Evolutionary conservation across 306 rosid genomes (phyloP).

Genomic region (Trifolium repens): DNA sequence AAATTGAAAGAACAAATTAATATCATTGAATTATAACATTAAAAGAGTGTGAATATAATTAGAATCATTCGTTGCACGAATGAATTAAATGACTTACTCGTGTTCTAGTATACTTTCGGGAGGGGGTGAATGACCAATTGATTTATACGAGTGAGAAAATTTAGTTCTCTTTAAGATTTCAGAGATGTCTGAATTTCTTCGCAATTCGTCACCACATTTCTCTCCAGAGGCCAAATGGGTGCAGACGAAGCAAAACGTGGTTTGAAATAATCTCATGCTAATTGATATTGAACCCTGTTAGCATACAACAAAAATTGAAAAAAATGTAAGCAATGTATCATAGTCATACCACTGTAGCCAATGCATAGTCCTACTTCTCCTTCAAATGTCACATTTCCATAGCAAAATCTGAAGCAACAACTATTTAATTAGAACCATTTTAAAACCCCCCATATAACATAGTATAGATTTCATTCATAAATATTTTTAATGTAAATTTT

Average conservation of each 20-base stretch:
- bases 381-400: background rate
- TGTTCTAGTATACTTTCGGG: slow-evolving; percentile 75
- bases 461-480: too few relatives aligned
- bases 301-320: background rate
- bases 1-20: background rate
- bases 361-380: background rate
- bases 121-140: slow-evolving; percentile 37
- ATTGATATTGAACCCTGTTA: slow-evolving; percentile 85
- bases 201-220: slow-evolving; percentile 76
- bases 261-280: slow-evolving; percentile 71
- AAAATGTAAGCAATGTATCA: slow-evolving; percentile 11
- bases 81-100: slow-evolving; percentile 55
- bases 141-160: slow-evolving; percentile 56
- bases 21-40: background rate
- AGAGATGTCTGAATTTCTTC: slow-evolving; percentile 71
- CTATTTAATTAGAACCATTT: background rate
- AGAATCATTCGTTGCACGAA: background rate
- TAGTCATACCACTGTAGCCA: background rate
- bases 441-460: background rate
- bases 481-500: too few relatives aligned
- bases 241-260: slow-evolving; percentile 86
- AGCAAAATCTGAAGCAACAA: background rate
- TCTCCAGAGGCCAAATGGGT: slow-evolving; percentile 95
- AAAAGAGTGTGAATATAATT: background rate
- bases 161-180: slow-evolving; percentile 84